Conservation (phyloP, 352 stramenopile species). For the Pythium aquatile region DNA sequence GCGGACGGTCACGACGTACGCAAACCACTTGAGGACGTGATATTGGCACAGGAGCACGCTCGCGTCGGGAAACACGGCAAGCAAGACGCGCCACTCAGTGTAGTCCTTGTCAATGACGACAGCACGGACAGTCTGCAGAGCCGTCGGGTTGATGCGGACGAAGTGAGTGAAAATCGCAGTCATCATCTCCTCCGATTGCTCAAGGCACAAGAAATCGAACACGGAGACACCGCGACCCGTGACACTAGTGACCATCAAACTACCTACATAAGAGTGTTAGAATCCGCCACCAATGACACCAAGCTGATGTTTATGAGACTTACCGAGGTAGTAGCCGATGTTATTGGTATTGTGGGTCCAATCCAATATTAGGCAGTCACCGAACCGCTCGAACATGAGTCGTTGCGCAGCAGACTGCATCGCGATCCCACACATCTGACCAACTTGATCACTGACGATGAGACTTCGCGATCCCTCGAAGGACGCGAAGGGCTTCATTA, state of each 20-base stretch:
- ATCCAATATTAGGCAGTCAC: constrained; percentile 22
- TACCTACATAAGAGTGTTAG: constrained; percentile 2
- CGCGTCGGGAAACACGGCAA: constrained; percentile 4
- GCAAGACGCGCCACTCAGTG: constrained; percentile 18
- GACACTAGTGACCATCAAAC: constrained; percentile 19
- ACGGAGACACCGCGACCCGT: constrained; percentile 25
- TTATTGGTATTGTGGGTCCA: constrained; percentile 32
- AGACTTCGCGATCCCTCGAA: neutral
- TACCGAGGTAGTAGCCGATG: constrained; percentile 23
- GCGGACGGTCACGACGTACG: neutral
- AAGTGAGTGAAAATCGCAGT: constrained; percentile 14
- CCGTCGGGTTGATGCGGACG: neutral
- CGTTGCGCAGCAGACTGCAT: constrained; percentile 15
- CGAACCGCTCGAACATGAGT: constrained; percentile 21
- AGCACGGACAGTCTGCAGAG: constrained; percentile 5
- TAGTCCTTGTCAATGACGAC: constrained; percentile 32
- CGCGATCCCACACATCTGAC: constrained; percentile 11
- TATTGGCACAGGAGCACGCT: constrained; percentile 24
- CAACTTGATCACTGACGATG: constrained; percentile 13
- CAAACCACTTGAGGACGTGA: constrained; percentile 23
- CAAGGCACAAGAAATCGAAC: constrained; percentile 22
- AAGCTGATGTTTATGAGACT: too few relatives aligned
- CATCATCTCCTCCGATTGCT: constrained; percentile 25
- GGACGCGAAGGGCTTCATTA: neutral
- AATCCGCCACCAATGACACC: too few relatives aligned